These are phyloP conservation scores for Epichloe amarillans DNA, from an alignment of 2,329 filamentous ascomycete genomes.

Conservation along the genomic window DNA sequence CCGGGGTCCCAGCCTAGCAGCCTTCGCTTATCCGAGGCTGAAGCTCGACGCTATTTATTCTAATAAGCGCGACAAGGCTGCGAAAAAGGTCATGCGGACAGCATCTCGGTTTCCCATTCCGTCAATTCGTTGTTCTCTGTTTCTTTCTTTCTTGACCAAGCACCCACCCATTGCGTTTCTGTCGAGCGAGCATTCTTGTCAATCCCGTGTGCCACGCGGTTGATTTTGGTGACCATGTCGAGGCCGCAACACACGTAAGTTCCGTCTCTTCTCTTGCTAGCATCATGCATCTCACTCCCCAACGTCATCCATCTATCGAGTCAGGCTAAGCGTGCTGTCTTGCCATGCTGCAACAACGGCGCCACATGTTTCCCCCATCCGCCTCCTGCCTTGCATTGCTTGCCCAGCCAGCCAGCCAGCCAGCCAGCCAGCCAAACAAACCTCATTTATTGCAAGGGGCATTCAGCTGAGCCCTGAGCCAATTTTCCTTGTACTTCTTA, in stretches of 20 bases:
- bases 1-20: background rate
- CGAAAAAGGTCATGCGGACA: conserved; percentile 1
- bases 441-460: too few relatives aligned
- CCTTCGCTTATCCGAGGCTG: background rate
- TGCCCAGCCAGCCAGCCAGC: background rate
- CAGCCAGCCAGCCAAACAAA: too few relatives aligned
- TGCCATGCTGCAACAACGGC: conserved; percentile 5
- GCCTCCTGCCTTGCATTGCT: background rate
- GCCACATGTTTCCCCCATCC: conserved; percentile 6
- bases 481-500: background rate
- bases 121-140: background rate
- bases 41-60: background rate
- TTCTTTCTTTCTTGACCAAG: background rate
- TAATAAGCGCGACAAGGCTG: background rate
- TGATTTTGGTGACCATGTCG: conserved; percentile 12
- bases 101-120: background rate
- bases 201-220: background rate
- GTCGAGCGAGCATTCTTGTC: background rate
- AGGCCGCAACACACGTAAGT: conserved; percentile 23
- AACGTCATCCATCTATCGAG: conserved; percentile 14
- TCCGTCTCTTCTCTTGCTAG: conserved; percentile 3
- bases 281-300: conserved; percentile 7
- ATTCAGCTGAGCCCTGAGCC: background rate
- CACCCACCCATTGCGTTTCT: background rate
- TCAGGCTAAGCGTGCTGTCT: conserved; percentile 9